Base-by-base conservation (phyloP, 2,329 filamentous ascomycete genomes). In the Penicillium sp. region DNA sequence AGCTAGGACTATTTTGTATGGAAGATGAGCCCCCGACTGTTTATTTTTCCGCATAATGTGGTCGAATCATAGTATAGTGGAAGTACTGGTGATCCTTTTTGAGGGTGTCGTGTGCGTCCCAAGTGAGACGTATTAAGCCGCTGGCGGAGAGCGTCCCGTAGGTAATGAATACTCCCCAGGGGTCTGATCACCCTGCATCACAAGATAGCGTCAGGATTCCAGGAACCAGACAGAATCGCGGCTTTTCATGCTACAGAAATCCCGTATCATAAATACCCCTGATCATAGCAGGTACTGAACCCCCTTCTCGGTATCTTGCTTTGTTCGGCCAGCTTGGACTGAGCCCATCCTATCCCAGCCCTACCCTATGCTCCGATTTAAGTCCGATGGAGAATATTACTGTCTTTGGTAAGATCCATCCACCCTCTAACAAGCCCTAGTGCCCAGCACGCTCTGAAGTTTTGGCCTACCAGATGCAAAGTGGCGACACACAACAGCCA, bases 401-500 rank as follows among this genome's bases (percentile, higher is more conserved):
- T 37, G 7, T 47, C 14, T 43, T 15, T 37, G 52, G 52, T 47
- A 43, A 45, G 39, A 37, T 17, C n/a, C 52, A 20, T 14, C 49
- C 49, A 5, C 34, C 22, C n/a, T 51, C 48, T n/a, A 20, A 20
- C 20, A 49, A 20, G 38, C 25, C 35, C 38, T 38, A 53, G 20
- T 42, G n/a, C n/a, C 54, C 50, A 55, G 63, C 64, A 67, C 59
- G 62, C 66, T 67, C 60, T 63, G 57, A 50, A 61, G 63, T 58
- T 58, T 55, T 65, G 63, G 58, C 63, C 58, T 38, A 45, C 52
- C 28, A 28, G 51, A 55, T 57, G 61, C 51, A 59, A 57, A 58
- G 63, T 65, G 63, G 63, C 63, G 55, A 65, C 59, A 63, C 61
- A 54, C 61, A 63, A 65, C 59, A 65, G 63, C 63, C 63, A 59